These are phyloP conservation scores for Omphalotus olearius DNA, from an alignment of 1,284 basidiomycete genomes.

Conservation along the genomic window DNA sequence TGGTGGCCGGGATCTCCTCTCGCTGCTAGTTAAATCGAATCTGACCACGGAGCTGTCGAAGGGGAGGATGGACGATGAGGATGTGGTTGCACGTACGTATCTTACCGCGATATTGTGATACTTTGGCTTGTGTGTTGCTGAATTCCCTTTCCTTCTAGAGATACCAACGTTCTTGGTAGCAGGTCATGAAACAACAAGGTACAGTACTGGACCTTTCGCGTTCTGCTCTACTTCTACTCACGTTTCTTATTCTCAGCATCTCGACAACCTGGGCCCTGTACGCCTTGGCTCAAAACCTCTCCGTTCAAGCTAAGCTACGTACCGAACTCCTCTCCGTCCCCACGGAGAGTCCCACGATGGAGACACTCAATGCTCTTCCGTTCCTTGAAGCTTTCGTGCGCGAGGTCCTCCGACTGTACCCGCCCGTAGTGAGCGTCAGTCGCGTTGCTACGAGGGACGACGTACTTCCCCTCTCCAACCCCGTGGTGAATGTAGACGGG, in stretches of 20 bases:
- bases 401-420: constrained; percentile 64
- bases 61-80: constrained; percentile 66
- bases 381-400: constrained; percentile 68
- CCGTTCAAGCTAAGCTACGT: constrained; percentile 63
- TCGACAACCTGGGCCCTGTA: constrained; percentile 58
- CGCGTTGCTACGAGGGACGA: constrained; percentile 52
- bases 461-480: constrained; percentile 48
- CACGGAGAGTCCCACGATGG: constrained; percentile 55
- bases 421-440: constrained; percentile 50
- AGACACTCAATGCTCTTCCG: constrained; percentile 51
- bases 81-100: constrained; percentile 68
- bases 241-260: neutral
- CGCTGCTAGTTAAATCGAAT: constrained; percentile 59
- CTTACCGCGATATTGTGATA: constrained; percentile 3
- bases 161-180: constrained; percentile 59
- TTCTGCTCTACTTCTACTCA: neutral
- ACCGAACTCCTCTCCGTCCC: constrained; percentile 53
- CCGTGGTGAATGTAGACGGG: constrained; percentile 36
- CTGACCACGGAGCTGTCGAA: constrained; percentile 52
- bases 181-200: constrained; percentile 80
- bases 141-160: constrained; percentile 31
- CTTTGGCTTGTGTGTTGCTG: neutral
- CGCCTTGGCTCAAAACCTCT: constrained; percentile 50
- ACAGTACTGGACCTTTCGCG: neutral
- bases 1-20: constrained; percentile 43